Percentiles rank a stretch among this genome's conserved stretches.
Evolutionary conservation across 2,329 filamentous ascomycete species (phyloP).

Genomic region (Fulvia fulva): DNA sequence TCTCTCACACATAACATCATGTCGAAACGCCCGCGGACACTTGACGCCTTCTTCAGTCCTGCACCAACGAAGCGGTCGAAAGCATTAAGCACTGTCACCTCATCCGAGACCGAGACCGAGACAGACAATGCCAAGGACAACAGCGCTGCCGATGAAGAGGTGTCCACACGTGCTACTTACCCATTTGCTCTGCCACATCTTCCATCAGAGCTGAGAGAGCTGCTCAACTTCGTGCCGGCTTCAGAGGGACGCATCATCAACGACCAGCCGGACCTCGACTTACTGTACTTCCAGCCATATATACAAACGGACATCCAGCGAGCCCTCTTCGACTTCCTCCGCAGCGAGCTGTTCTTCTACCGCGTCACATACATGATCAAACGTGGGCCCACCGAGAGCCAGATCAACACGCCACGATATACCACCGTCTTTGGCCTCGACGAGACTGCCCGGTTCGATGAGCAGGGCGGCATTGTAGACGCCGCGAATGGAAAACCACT

Average conservation of each 20-base stretch:
- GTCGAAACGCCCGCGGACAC: slow-evolving; percentile 54
- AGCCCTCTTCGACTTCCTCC: slow-evolving; percentile 66
- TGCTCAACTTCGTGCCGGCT: slow-evolving; percentile 41
- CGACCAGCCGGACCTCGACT: slow-evolving; percentile 66
- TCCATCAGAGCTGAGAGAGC: slow-evolving; percentile 40
- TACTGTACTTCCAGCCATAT: slow-evolving; percentile 73
- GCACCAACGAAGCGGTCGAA: slow-evolving; percentile 41
- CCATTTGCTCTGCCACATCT: slow-evolving; percentile 51
- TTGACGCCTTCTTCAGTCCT: slow-evolving; percentile 65
- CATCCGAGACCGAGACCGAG: neutral
- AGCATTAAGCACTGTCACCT: slow-evolving; percentile 15
- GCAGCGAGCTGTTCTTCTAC: slow-evolving; percentile 66
- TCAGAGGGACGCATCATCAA: slow-evolving; percentile 55
- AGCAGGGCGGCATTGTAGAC: slow-evolving; percentile 38
- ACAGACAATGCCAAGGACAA: slow-evolving; percentile 2
- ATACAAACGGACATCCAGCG: slow-evolving; percentile 55
- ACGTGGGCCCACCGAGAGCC: slow-evolving; percentile 58
- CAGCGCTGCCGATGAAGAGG: slow-evolving; percentile 12
- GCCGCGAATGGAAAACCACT: slow-evolving; percentile 40
- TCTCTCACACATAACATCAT: slow-evolving; percentile 10
- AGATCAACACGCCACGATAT: slow-evolving; percentile 60
- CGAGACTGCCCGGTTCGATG: slow-evolving; percentile 58
- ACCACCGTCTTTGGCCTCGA: slow-evolving; percentile 60
- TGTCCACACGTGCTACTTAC: slow-evolving; percentile 49
- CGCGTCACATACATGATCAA: slow-evolving; percentile 54